Evolutionary conservation across 495 filamentous ascomycete species (phyloP), one percentile per base, ranked within the genome.

Genomic region (Penicillium malachiteum): DNA sequence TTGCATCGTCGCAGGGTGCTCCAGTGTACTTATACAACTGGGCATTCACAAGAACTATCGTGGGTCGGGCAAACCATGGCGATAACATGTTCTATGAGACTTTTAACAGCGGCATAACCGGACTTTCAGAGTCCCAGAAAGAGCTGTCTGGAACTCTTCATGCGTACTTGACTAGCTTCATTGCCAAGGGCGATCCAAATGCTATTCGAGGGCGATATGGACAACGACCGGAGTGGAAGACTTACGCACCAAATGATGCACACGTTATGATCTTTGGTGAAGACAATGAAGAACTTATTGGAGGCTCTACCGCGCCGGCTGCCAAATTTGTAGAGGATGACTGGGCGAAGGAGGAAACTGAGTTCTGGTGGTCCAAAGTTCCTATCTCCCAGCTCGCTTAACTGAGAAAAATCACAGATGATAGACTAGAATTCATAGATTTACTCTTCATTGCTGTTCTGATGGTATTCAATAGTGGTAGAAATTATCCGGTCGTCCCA

Each of bases 11-110:
- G 0, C 62, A 71, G 31, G 69, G 68, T 0, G 51, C 61, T 2
- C 69, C 76, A 0, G 80, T 85, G 0, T 84, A 82, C 31, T 67
- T 86, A 0, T 88, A 87, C 55, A 76, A 81, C 53, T 87, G 78
- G 68, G 84, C 82, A 5, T 67, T 84, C 0, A 70, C 71, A 0
- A 77, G 74, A 7, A 76, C 76, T 0, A 50, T 74, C 0, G 67
- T 69, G 41, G 76, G 76, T 17, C 72, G 77, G 0, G 80, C 86
- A 3, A 83, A 86, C 59, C 85, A 87, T 56, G 84, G 72, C 10
- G 81, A 85, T 52, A 79, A 88, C 49, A 73, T 78, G 12, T 69
- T 74, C 41, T 77, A 84, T 35, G 81, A 84, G n/a, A 72, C 82
- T 0, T 83, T 78, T 52, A 79, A 83, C 47, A 60, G 70, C 43